Evolutionary conservation across 1,139 yeast genomes (phyloP).

Genomic region (Blastobotrys capitulatus): DNA sequence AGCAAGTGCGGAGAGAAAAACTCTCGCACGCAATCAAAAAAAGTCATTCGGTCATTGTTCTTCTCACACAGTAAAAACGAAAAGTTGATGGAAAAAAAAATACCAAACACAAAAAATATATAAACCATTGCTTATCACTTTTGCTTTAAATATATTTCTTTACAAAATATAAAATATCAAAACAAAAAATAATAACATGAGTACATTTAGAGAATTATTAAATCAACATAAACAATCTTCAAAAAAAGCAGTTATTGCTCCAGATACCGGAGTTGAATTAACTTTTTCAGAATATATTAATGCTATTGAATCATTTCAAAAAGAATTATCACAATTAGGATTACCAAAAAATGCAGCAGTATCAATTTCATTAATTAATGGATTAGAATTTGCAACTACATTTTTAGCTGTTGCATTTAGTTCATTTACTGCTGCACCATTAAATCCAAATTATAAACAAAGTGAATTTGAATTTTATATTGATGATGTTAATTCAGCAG

Average conservation of each 20-base stretch:
- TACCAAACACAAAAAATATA: no score
- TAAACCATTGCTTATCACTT: not conserved
- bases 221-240: slow-evolving; percentile 11
- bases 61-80: no score
- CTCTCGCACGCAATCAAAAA: no score
- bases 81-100: no score
- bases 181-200: slow-evolving; percentile 11
- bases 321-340: slow-evolving; percentile 28
- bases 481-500: slow-evolving; percentile 50
- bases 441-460: slow-evolving; percentile 55
- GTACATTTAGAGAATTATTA: slow-evolving; percentile 23
- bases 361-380: slow-evolving; percentile 56
- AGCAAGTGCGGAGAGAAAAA: no score
- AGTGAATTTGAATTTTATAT: slow-evolving; percentile 57
- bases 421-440: slow-evolving; percentile 56
- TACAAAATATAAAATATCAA: no score
- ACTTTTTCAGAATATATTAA: slow-evolving; percentile 25
- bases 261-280: slow-evolving; percentile 31
- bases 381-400: slow-evolving; percentile 49
- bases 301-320: slow-evolving; percentile 26
- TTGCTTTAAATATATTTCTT: no score
- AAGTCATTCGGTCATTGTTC: no score
- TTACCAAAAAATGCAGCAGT: slow-evolving; percentile 42
- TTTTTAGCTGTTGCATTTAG: slow-evolving; percentile 52
- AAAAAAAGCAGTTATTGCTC: slow-evolving; percentile 26